Evolutionary conservation across 192 early-diverging fungal species (phyloP), one percentile per base, ranked within the genome.

Genomic region (Chytriomyces confervae): DNA sequence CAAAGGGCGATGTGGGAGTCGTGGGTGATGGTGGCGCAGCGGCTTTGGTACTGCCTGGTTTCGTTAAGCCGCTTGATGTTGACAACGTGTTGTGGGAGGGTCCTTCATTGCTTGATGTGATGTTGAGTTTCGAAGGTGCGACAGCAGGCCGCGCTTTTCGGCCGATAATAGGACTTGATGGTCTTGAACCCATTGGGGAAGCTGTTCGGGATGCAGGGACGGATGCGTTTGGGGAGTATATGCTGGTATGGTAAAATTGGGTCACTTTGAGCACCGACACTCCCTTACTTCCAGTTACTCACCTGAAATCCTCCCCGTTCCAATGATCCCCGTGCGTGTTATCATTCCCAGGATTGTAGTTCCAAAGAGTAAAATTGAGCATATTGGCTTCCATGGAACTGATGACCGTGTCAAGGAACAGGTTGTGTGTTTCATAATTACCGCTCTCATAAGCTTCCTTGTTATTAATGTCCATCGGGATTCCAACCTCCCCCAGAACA

Each of bases 381-480:
- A 94, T 79, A 76, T 92, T 92, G 20, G 80, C 81, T 76, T 95
- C 94, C 81, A 95, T 81, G 0, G 90, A 89, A 63, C 80, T 84
- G 11, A 95, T 86, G 23, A 94, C 87, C 6, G 92, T 91, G 78
- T 95, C 93, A 75, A 95, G 75, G 72, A 95, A 95, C 10, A 87
- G 88, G 27, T 89, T 88, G 63, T 94, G 93, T 24, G 89, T 84
- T 2, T 77, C 83, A 78, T 92, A 95, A 71, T 95, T 90, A 5
- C 92, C 91, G 29, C 86, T 91, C 50, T 85, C 77, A 73, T 91
- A 94, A 5, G 93, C 93, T 70, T 79, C 64, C 70, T 90, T 86
- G 63, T 93, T 85, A 66, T 95, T 95, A 46, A 95, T 89, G 75
- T 95, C 94, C 94, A 94, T 94, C 7, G 94, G 93, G 66, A 94